Conservation (phyloP, 1,284 basidiomycete species). For the Fomitopsis betulina region DNA sequence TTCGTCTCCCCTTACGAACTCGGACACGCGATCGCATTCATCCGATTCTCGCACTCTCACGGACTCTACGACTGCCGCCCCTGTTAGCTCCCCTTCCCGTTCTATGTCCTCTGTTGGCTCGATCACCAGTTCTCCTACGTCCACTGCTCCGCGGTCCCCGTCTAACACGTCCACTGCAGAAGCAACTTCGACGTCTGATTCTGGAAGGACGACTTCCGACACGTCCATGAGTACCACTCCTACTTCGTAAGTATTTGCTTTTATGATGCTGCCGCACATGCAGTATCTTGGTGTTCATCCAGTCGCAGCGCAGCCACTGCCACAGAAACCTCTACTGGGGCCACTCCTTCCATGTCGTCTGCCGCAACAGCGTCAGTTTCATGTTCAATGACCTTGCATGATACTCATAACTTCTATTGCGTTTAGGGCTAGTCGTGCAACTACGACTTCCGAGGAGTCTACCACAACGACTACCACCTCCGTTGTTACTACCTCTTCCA, state of each 20-base stretch:
- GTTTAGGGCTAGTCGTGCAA: not conserved
- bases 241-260: not conserved
- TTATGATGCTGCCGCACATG: not conserved
- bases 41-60: conserved; percentile 3
- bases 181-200: not conserved
- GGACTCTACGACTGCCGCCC: not conserved
- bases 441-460: not conserved
- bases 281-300: not conserved
- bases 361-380: conserved; percentile 1
- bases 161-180: not conserved
- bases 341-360: conserved; percentile 1
- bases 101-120: conserved; percentile 9
- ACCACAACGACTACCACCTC: not conserved
- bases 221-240: not conserved
- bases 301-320: not conserved
- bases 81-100: not conserved
- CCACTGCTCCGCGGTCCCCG: conserved; percentile 3
- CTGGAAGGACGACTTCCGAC: not conserved
- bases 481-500: not conserved
- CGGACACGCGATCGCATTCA: conserved; percentile 2
- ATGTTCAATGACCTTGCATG: not conserved
- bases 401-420: not conserved
- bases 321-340: not conserved
- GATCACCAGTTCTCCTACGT: conserved; percentile 1
- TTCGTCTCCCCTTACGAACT: not conserved